Base-by-base conservation (phyloP, 2,329 filamentous ascomycete genomes). In the Zymoseptoria crescenta region DNA sequence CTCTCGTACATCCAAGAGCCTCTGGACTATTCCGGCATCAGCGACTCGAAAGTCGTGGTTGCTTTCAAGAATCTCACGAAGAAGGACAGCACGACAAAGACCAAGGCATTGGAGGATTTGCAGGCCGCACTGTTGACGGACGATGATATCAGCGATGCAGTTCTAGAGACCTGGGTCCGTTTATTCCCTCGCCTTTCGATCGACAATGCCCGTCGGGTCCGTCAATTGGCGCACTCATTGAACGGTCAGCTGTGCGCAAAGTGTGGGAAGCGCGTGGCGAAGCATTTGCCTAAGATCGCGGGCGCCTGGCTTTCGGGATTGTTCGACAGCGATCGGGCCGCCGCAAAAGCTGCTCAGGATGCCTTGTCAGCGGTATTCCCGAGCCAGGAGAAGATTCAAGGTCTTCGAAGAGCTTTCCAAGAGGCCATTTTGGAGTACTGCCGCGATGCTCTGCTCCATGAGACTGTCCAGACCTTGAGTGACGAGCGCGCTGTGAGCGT, bases 21-120 rank as follows among this genome's bases (percentile, higher is more conserved):
- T 8, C 89, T 89, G 53, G 88, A 96, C 69, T 84, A 96, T 65
- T 85, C 86, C 35, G 78, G 77, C 50, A 85, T 99, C 60, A 87
- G 86, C 51, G 87, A 96, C 67, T 82, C 91, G 7, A 88, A 94
- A 69, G 80, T 93, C 45, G 85, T 93, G 45, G 91, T 97, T 13
- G 85, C 87, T n/a, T 90, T 96, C 77, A 96, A 96, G 75, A 96
- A 95, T 67, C 76, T 96, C 3, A 81, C 87, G 55, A 99, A 97
- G 77, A 96, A 94, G 75, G 93, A 96, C 76, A 87, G 87, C 69
- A 96, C 86, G 9, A 99, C 94, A 45, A 96, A 96, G 72, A 82
- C 87, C 7, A 96, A 93, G 73, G 93, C 90, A 0, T 78, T 99
- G 28, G 92, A 97, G 67, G 93, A 97, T 56, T 76, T 99, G 20